These are phyloP conservation scores for Curvularia verruculosa DNA, from an alignment of 2,329 filamentous ascomycete species.

Conservation along the genomic window DNA sequence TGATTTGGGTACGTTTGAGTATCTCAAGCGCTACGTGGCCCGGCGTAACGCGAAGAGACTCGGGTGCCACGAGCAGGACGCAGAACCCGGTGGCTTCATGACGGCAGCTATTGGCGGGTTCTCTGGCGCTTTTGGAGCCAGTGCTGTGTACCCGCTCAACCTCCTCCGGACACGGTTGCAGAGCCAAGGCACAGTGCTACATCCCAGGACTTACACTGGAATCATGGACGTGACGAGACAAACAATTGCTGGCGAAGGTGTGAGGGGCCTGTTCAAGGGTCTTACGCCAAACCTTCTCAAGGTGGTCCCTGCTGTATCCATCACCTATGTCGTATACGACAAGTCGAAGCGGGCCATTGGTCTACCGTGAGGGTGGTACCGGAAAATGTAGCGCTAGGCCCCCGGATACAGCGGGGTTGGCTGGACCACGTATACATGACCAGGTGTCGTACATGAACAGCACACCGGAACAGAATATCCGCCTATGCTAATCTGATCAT, in stretches of 20 bases:
- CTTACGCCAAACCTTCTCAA: constrained; percentile 94
- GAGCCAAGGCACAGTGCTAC: constrained; percentile 91
- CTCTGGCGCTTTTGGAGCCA: constrained; percentile 89
- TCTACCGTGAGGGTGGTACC: constrained; percentile 35
- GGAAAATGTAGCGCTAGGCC: neutral
- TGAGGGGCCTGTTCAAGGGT: constrained; percentile 89
- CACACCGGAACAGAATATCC: neutral
- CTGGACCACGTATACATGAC: neutral
- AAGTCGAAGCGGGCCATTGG: constrained; percentile 48
- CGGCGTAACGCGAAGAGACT: constrained; percentile 70
- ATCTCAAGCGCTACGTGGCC: constrained; percentile 79
- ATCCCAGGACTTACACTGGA: constrained; percentile 87
- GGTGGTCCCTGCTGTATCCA: constrained; percentile 93
- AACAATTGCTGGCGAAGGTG: constrained; percentile 82
- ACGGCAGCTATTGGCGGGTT: constrained; percentile 90
- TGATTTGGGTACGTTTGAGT: constrained; percentile 93
- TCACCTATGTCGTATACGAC: constrained; percentile 59
- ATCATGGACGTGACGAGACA: constrained; percentile 86
- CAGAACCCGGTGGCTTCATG: constrained; percentile 76
- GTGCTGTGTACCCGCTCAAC: constrained; percentile 94
- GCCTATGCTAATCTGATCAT: neutral
- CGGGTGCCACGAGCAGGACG: constrained; percentile 80
- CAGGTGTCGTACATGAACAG: neutral
- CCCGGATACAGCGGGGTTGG: neutral
- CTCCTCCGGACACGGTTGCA: constrained; percentile 89